These are phyloP conservation scores for Leishmania arabica DNA, from an alignment of 208 protist genomes.

Conservation along the genomic window DNA sequence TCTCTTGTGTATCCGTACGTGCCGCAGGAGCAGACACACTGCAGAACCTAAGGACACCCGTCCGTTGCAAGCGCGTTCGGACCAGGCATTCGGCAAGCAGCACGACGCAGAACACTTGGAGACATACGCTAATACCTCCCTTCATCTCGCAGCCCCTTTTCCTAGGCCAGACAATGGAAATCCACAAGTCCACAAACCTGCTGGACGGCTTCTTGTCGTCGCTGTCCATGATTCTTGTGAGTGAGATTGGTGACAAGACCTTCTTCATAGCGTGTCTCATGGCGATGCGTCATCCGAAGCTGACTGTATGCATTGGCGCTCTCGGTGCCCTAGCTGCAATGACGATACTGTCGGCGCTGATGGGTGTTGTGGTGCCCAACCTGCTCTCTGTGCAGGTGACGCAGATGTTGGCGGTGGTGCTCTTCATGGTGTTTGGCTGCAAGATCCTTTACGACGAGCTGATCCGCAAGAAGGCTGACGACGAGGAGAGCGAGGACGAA, in stretches of 20 bases:
- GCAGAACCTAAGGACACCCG: not conserved
- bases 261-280: constrained; percentile 97
- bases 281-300: constrained; percentile 92
- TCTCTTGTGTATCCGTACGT: not conserved
- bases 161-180: constrained; percentile 12
- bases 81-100: too few species aligned
- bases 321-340: constrained; percentile 90
- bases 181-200: constrained; percentile 15
- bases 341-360: constrained; percentile 91
- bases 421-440: constrained; percentile 93
- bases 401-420: constrained; percentile 74
- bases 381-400: constrained; percentile 89
- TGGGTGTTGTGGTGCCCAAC: constrained; percentile 85
- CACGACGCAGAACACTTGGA: not conserved
- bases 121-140: not conserved
- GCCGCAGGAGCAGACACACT: not conserved
- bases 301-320: constrained; percentile 87
- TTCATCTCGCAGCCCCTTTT: constrained; percentile 1
- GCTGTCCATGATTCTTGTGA: constrained; percentile 92
- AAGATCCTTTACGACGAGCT: constrained; percentile 89
- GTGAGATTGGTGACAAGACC: constrained; percentile 96
- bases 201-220: constrained; percentile 87
- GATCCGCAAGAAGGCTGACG: constrained; percentile 46
- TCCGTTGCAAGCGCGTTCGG: not conserved
- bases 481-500: constrained; percentile 87